phyloP scores from a whole-genome alignment of 2,329 filamentous ascomycete genomes.

The Epichloe bromicola region DNA sequence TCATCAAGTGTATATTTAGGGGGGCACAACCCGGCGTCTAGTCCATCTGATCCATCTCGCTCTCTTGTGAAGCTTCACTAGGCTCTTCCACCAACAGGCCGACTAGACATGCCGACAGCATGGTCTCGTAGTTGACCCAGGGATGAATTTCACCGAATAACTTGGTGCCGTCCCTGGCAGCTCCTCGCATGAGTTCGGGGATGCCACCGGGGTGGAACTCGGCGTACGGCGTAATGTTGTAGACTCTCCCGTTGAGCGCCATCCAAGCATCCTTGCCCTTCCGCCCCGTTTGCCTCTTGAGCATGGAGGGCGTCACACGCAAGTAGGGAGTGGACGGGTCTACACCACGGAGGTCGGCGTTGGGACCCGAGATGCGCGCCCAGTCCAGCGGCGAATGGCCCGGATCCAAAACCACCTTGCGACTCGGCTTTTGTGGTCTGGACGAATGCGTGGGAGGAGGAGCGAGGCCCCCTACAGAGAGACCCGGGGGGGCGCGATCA shows the following conservation, averaged over 20 bases:
- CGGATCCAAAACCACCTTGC: slow-evolving; percentile 71
- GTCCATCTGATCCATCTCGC: slow-evolving; percentile 49
- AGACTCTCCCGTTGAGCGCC: slow-evolving; percentile 76
- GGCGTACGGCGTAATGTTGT: slow-evolving; percentile 83
- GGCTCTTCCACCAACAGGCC: slow-evolving; percentile 49
- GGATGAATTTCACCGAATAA: slow-evolving; percentile 56
- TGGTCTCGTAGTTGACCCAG: slow-evolving; percentile 62
- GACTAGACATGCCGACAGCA: slow-evolving; percentile 50
- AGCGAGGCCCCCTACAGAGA: slow-evolving; percentile 29
- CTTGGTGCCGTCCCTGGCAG: slow-evolving; percentile 47
- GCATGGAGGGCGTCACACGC: slow-evolving; percentile 69
- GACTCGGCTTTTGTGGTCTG: slow-evolving; percentile 42
- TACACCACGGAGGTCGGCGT: slow-evolving; percentile 54
- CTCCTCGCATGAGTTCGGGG: slow-evolving; percentile 54
- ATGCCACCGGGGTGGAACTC: slow-evolving; percentile 84
- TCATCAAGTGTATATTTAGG: background rate
- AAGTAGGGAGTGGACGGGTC: slow-evolving; percentile 40
- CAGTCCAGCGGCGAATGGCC: slow-evolving; percentile 94
- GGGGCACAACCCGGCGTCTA: slow-evolving; percentile 13
- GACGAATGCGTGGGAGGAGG: slow-evolving; percentile 41
- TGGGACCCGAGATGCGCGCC: slow-evolving; percentile 61
- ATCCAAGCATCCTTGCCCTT: slow-evolving; percentile 85
- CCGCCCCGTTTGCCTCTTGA: slow-evolving; percentile 67
- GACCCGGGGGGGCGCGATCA: slow-evolving; percentile 22
- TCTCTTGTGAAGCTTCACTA: slow-evolving; percentile 21